A percentile compares a stretch with the other conserved stretches of the same genome.
Evolutionary conservation across 768 basidiomycete species (phyloP).

Genomic region (Suillus fuscotomentosus): DNA sequence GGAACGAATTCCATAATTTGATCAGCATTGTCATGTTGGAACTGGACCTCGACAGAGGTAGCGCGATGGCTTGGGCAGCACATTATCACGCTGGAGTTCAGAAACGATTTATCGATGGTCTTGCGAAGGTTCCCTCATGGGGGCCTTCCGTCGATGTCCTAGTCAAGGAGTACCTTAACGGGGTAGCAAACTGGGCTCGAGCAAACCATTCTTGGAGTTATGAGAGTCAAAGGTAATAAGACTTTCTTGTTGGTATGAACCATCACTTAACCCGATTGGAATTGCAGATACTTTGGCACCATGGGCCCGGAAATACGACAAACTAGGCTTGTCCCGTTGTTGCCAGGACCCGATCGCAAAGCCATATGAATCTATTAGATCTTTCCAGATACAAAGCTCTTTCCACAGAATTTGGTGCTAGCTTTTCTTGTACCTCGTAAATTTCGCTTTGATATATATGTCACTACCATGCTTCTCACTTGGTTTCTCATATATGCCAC

Average conservation of each 20-base stretch:
- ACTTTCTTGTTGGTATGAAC: too few relatives aligned
- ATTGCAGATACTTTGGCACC: conserved; percentile 20
- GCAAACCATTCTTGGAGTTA: conserved; percentile 27
- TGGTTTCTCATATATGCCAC: too few relatives aligned
- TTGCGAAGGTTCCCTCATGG: conserved; percentile 27
- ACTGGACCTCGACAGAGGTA: conserved; percentile 20
- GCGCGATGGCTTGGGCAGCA: conserved; percentile 28
- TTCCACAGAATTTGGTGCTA: too few relatives aligned
- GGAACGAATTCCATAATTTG: conserved; percentile 32
- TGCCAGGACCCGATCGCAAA: not conserved
- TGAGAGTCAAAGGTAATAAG: conserved; percentile 10
- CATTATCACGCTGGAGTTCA: conserved; percentile 12
- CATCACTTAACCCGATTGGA: too few relatives aligned
- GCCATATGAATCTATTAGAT: too few relatives aligned
- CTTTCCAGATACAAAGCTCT: too few relatives aligned
- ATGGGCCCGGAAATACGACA: conserved; percentile 22
- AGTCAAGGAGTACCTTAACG: conserved; percentile 23
- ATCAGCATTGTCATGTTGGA: conserved; percentile 34
- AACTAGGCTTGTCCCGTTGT: conserved; percentile 13
- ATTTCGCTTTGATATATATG: not conserved
- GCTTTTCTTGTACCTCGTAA: too few relatives aligned
- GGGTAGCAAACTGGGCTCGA: conserved; percentile 25
- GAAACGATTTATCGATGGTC: conserved; percentile 19
- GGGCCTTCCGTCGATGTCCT: conserved; percentile 23
- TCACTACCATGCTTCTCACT: too few relatives aligned